phyloP scores from a whole-genome alignment of 2,329 filamentous ascomycete species.

The Dactylellina cionopaga region DNA sequence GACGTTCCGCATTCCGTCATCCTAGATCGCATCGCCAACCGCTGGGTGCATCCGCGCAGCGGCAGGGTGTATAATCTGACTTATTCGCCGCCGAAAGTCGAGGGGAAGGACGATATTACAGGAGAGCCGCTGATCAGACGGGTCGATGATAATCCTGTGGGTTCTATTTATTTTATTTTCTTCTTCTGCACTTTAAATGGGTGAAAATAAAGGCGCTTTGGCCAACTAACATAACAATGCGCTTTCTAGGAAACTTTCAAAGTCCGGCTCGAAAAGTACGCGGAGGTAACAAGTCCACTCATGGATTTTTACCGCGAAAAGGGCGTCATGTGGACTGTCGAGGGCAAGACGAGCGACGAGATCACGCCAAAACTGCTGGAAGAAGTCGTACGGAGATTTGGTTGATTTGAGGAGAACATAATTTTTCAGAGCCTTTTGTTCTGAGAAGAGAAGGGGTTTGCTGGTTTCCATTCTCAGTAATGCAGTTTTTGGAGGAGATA shows the following conservation, averaged over 20 bases:
- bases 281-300: conserved; percentile 84
- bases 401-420: not conserved
- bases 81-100: conserved; percentile 84
- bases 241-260: conserved; percentile 81
- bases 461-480: too few relatives aligned
- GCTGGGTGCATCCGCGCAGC: conserved; percentile 92
- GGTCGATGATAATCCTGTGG: conserved; percentile 75
- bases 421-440: too few relatives aligned
- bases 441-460: not conserved
- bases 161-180: conserved; percentile 1
- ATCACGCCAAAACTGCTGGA: conserved; percentile 88
- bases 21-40: conserved; percentile 85
- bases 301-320: conserved; percentile 88
- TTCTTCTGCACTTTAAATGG: not conserved
- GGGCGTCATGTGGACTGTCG: conserved; percentile 85
- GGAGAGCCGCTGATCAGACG: conserved; percentile 85
- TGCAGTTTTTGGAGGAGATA: too few relatives aligned
- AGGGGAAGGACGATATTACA: conserved; percentile 87
- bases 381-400: conserved; percentile 83
- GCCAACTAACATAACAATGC: not conserved
- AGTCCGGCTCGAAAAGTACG: conserved; percentile 80
- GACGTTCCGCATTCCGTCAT: conserved; percentile 86
- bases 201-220: not conserved
- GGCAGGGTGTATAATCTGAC: conserved; percentile 94
- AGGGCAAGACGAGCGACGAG: conserved; percentile 91